These are phyloP conservation scores for Hyaloscypha variabilis DNA, from an alignment of 495 filamentous ascomycete genomes.

Conservation along the genomic window DNA sequence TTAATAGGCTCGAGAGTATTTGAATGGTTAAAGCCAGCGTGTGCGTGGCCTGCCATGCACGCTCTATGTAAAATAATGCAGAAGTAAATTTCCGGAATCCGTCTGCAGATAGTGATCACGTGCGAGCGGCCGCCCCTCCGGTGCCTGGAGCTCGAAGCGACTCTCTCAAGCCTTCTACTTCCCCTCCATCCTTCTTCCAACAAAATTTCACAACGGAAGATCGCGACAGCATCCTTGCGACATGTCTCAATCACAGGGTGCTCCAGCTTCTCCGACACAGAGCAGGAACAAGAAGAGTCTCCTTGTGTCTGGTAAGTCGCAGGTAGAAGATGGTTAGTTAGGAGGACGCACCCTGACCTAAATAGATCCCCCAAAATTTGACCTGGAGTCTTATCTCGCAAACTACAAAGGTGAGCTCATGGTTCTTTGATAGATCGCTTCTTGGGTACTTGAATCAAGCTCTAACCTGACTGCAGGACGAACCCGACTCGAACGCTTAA, in stretches of 20 bases:
- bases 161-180: not conserved
- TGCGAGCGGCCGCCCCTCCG: too few relatives aligned
- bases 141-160: too few relatives aligned
- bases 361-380: conserved; percentile 82
- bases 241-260: conserved; percentile 21
- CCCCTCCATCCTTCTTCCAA: conserved; percentile 7
- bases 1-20: too few relatives aligned
- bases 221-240: not conserved
- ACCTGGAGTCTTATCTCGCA: conserved; percentile 88
- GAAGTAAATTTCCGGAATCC: too few relatives aligned
- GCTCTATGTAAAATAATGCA: too few relatives aligned
- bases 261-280: conserved; percentile 27
- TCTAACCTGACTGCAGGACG: conserved; percentile 23
- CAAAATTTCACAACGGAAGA: not conserved
- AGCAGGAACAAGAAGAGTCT: conserved; percentile 30
- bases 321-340: not conserved
- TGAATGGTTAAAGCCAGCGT: too few relatives aligned
- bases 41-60: too few relatives aligned
- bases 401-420: conserved; percentile 79
- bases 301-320: conserved; percentile 47
- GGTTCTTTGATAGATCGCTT: not conserved
- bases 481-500: conserved; percentile 74
- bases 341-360: conserved; percentile 18
- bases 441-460: not conserved
- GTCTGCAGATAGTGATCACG: too few relatives aligned